phyloP scores from a whole-genome alignment of 2,329 filamentous ascomycete species.

The Amauroascus niger region DNA sequence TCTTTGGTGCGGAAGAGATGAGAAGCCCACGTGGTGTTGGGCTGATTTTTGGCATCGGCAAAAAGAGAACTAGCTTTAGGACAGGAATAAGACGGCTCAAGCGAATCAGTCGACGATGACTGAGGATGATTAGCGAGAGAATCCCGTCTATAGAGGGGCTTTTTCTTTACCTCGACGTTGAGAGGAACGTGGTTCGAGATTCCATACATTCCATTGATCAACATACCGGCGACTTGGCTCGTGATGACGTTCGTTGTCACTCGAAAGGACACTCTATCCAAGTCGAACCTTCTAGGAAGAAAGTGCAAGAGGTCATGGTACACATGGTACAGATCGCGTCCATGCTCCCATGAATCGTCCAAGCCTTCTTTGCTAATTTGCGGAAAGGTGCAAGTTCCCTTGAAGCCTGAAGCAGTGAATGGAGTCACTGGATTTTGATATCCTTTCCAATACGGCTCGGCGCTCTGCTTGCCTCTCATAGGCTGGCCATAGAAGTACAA shows the following conservation, averaged over 20 bases:
- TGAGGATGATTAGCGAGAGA: neutral
- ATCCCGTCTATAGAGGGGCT: neutral
- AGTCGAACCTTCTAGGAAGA: slow-evolving; percentile 45
- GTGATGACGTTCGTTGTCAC: slow-evolving; percentile 79
- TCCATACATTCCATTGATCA: slow-evolving; percentile 60
- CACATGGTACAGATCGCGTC: slow-evolving; percentile 64
- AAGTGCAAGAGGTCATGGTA: slow-evolving; percentile 62
- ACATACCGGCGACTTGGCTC: slow-evolving; percentile 66
- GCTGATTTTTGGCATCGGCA: slow-evolving; percentile 39
- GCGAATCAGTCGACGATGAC: slow-evolving; percentile 44
- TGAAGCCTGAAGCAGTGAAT: slow-evolving; percentile 56
- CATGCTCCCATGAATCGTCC: slow-evolving; percentile 65
- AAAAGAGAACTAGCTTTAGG: slow-evolving; percentile 40
- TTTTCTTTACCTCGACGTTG: slow-evolving; percentile 37
- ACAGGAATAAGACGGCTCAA: slow-evolving; percentile 66
- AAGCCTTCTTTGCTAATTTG: slow-evolving; percentile 66
- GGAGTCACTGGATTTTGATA: slow-evolving; percentile 56
- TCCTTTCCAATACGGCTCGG: slow-evolving; percentile 56
- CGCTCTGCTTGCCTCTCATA: slow-evolving; percentile 37
- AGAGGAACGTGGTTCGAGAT: slow-evolving; percentile 38
- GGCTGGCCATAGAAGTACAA: slow-evolving; percentile 61
- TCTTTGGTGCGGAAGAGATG: slow-evolving; percentile 51
- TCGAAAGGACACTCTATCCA: slow-evolving; percentile 50
- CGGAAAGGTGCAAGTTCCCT: slow-evolving; percentile 68
- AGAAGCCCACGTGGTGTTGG: slow-evolving; percentile 47